Evolutionary conservation across 305 asterid species (phyloP), one percentile per base, ranked within the genome.

Genomic region (Vinca major): DNA sequence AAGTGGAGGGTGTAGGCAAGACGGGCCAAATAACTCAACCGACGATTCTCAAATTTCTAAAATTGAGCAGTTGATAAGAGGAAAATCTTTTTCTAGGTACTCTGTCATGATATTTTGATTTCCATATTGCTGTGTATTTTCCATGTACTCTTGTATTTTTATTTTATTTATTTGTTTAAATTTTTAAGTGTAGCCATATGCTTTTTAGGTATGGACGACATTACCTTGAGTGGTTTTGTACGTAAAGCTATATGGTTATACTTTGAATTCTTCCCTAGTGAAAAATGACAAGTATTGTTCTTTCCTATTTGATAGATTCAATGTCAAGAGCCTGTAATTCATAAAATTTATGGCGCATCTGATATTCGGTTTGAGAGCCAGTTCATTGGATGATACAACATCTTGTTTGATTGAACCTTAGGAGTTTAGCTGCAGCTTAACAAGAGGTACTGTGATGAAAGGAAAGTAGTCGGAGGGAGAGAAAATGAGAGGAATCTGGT

Each of bases 61-160:
- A 78, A 87, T 92, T 67, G 94, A 84, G 86, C 88, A 86, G 79
- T 74, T 90, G 74, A 81, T 90, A 74, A 81, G 81, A 77, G 90
- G 80, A 50, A 84, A 76, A 76, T 76, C 83, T 74, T 90, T 88
- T 72, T 81, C 96, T 1, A 78, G 96, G 98, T 92, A 79, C 48
- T 9, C 68, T 68, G 56, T 63, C 44, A 5, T 67, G 40, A 10
- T 12, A 19, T 67, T 8, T 3, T n/a, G 19, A 4, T 21, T 12
- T 47, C n/a, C 14, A 12, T 19, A 10, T 5, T 36, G 49, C 5
- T 39, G 39, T 40, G 7, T 14, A 52, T 6, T 67, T n/a, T 26
- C 1, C 13, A 12, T 43, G 13, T 12, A 10, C 14, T 60, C 16
- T 40, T 39, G 37, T 67, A 26, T 26, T 26, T 26, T 26, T 26